Conservation (phyloP, 2,329 filamentous ascomycete genomes). For the Penicillium griseofulvum region DNA sequence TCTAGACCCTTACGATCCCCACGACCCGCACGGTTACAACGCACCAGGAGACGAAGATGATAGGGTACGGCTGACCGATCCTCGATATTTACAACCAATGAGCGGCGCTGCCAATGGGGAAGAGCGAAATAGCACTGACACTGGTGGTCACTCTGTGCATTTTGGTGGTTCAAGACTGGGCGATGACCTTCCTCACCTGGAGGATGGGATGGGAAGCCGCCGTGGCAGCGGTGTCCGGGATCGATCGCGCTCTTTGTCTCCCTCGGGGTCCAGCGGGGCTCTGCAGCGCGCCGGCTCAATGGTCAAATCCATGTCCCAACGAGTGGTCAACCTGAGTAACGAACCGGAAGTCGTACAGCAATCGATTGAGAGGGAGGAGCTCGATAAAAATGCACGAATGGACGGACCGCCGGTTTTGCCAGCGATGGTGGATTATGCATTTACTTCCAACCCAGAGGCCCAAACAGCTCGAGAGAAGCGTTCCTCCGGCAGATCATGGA, state of each 20-base stretch:
- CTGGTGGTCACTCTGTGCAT: conserved; percentile 54
- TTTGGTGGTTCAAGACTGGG: conserved; percentile 56
- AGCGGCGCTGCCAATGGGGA: conserved; percentile 48
- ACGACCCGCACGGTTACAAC: conserved; percentile 55
- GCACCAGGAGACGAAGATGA: conserved; percentile 54
- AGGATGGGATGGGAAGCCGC: conserved; percentile 54
- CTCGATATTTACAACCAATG: conserved; percentile 56
- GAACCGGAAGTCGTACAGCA: conserved; percentile 81
- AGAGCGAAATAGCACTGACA: conserved; percentile 49
- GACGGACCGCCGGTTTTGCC: conserved; percentile 53
- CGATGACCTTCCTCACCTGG: conserved; percentile 60
- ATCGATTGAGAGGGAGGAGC: conserved; percentile 58
- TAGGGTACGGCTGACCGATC: conserved; percentile 59
- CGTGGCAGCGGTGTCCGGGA: conserved; percentile 52
- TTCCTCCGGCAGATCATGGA: conserved; percentile 44
- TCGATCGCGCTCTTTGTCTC: conserved; percentile 57
- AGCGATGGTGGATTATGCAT: conserved; percentile 46
- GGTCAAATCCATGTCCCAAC: conserved; percentile 85
- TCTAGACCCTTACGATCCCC: conserved; percentile 29
- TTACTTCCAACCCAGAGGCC: conserved; percentile 39
- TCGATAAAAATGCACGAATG: conserved; percentile 53
- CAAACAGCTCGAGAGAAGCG: conserved; percentile 39
- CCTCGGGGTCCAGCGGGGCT: conserved; percentile 60
- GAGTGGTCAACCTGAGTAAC: conserved; percentile 95
- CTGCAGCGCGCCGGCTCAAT: conserved; percentile 70